A percentile compares a stretch with the other conserved stretches of the same genome.
Conservation (phyloP, 2,329 filamentous ascomycete genomes). For the Colletotrichum navitas region DNA sequence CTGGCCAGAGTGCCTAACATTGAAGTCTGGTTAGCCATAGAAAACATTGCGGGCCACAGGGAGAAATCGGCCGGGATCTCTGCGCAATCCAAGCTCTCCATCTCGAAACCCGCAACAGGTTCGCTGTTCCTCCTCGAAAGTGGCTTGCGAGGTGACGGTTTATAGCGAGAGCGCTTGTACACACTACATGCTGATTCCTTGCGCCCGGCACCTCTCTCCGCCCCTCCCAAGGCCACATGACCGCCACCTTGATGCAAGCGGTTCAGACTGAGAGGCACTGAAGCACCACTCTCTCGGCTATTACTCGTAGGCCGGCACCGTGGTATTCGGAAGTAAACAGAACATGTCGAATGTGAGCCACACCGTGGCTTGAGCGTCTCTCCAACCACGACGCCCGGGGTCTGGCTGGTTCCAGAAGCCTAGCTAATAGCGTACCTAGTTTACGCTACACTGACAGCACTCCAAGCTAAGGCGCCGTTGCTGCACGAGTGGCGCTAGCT, state of each 20-base stretch:
- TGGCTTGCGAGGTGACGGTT: not conserved
- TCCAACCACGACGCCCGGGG: constrained; percentile 21
- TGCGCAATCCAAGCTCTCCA: constrained; percentile 8
- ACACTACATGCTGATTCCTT: not conserved
- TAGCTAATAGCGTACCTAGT: constrained; percentile 21
- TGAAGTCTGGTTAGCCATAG: not conserved
- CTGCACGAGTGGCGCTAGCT: constrained; percentile 31
- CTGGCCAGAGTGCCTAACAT: not conserved
- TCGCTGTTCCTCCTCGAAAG: constrained; percentile 1
- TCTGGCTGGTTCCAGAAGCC: constrained; percentile 30
- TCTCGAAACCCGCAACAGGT: constrained; percentile 22
- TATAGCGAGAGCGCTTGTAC: not conserved
- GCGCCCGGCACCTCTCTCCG: no score
- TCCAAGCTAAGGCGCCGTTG: constrained; percentile 23
- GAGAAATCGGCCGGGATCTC: constrained; percentile 11
- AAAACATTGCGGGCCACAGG: not conserved
- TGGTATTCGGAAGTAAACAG: constrained; percentile 5
- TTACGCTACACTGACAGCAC: not conserved
- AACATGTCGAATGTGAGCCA: constrained; percentile 8
- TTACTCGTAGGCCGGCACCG: not conserved
- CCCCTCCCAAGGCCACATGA: not conserved
- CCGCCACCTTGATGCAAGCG: not conserved
- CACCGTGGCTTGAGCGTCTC: constrained; percentile 4
- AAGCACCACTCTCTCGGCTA: no score
- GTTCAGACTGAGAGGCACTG: not conserved